phyloP scores from a whole-genome alignment of 1,139 yeast species.

The Candida sp. region DNA sequence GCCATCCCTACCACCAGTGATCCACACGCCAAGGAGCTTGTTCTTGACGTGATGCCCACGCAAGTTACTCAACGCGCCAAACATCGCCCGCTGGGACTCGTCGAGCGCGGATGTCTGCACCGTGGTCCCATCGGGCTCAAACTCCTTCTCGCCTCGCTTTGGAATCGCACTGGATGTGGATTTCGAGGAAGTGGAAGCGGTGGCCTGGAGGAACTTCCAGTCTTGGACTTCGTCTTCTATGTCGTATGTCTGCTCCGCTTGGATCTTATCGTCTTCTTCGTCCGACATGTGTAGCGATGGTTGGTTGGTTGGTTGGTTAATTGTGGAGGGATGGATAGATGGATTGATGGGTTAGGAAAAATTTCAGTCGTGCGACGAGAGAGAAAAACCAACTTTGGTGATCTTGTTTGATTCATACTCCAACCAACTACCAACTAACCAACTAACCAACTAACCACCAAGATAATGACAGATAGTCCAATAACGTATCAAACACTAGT shows the following conservation, averaged over 20 bases:
- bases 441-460: no score
- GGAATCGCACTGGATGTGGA: no score
- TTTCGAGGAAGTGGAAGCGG: no score
- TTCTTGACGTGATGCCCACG: slow-evolving; percentile 64
- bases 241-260: slow-evolving; percentile 11
- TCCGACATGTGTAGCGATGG: no score
- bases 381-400: neutral
- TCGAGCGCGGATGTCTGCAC: slow-evolving; percentile 57
- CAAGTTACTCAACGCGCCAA: slow-evolving; percentile 59
- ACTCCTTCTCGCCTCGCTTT: slow-evolving; percentile 84
- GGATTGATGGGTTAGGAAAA: neutral
- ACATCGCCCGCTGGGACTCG: slow-evolving; percentile 74
- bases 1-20: no score
- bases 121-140: slow-evolving; percentile 80
- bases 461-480: slow-evolving; percentile 17
- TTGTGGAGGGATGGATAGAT: no score
- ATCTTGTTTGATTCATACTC: neutral
- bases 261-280: slow-evolving; percentile 10
- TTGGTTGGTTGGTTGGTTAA: no score
- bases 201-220: slow-evolving; percentile 61
- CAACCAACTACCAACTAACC: no score
- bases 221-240: slow-evolving; percentile 71
- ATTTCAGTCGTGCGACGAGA: neutral
- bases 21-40: slow-evolving; percentile 51
- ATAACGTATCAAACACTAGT: slow-evolving; percentile 20